These are phyloP conservation scores for Lichenothelia convexa DNA, from an alignment of 495 filamentous ascomycete genomes.

Conservation along the genomic window DNA sequence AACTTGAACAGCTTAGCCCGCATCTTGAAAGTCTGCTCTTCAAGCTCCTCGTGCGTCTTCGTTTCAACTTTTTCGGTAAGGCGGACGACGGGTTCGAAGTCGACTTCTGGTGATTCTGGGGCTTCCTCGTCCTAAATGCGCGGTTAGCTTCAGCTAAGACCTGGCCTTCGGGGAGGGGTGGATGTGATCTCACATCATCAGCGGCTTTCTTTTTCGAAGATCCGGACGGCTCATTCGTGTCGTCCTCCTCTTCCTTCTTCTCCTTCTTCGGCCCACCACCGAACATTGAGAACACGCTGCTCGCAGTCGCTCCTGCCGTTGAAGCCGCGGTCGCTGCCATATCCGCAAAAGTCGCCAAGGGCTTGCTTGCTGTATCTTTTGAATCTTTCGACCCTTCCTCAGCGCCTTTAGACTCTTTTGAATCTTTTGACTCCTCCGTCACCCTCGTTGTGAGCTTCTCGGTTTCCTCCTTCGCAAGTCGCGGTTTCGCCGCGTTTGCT, in stretches of 20 bases:
- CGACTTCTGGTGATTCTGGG: conserved; percentile 72
- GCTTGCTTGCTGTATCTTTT: conserved; percentile 57
- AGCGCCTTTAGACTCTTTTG: background rate
- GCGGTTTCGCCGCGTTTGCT: conserved; percentile 1
- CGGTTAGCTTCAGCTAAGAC: background rate
- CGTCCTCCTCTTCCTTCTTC: conserved; percentile 66
- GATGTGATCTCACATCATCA: background rate
- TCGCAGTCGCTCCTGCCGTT: conserved; percentile 37
- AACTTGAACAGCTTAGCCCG: conserved; percentile 99
- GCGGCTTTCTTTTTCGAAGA: no score
- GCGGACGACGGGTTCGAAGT: conserved; percentile 91
- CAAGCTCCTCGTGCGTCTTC: conserved; percentile 96
- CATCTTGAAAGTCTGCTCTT: conserved; percentile 98
- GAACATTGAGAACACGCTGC: conserved; percentile 91
- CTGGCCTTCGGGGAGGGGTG: background rate
- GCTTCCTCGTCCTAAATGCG: conserved; percentile 38
- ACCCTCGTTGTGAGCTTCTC: conserved; percentile 6
- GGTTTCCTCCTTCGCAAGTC: conserved; percentile 5
- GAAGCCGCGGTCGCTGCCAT: conserved; percentile 29
- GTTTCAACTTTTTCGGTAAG: conserved; percentile 90
- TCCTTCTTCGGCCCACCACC: conserved; percentile 73
- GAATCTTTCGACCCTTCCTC: conserved; percentile 5
- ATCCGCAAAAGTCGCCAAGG: conserved; percentile 19
- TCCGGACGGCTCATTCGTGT: conserved; percentile 64
- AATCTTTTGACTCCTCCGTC: conserved; percentile 2